Evolutionary conservation across 2,329 filamentous ascomycete species (phyloP).

Genomic region (Rhynchosporium agropyri): DNA sequence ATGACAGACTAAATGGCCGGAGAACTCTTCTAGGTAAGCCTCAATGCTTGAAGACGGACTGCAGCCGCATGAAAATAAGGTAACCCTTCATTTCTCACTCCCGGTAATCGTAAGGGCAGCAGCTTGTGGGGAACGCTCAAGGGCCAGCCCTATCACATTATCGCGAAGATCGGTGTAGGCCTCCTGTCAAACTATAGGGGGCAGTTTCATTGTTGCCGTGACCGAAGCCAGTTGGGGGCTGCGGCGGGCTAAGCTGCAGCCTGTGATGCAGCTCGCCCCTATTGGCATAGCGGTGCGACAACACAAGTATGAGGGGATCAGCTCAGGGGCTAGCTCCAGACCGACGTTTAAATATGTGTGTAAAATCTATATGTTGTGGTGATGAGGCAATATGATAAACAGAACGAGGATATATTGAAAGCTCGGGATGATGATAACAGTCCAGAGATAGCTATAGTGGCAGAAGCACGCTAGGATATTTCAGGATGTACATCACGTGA

Average conservation of each 20-base stretch:
- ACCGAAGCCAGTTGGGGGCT: constrained; percentile 13
- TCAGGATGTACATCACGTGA: neutral
- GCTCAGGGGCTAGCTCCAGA: neutral
- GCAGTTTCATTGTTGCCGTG: neutral
- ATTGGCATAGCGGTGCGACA: constrained; percentile 10
- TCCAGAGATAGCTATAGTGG: neutral
- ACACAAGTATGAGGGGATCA: neutral
- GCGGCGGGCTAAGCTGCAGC: constrained; percentile 11
- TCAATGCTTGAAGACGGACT: constrained; percentile 13
- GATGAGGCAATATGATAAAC: neutral
- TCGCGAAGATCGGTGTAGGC: constrained; percentile 13
- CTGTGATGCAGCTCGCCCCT: constrained; percentile 8
- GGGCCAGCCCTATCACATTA: constrained; percentile 11
- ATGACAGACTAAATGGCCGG: neutral
- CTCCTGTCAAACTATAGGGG: neutral
- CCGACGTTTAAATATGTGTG: neutral
- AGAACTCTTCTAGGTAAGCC: constrained; percentile 9
- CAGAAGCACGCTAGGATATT: neutral
- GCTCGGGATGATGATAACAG: neutral
- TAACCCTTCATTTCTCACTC: neutral
- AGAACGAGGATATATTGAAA: neutral
- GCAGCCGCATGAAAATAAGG: constrained; percentile 12
- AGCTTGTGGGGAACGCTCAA: constrained; percentile 8
- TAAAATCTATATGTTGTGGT: neutral
- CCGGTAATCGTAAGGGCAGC: constrained; percentile 2